Evolutionary conservation across 2,329 filamentous ascomycete genomes (phyloP), one percentile per base, ranked within the genome.

Genomic region (Paramyrothecium roridum): DNA sequence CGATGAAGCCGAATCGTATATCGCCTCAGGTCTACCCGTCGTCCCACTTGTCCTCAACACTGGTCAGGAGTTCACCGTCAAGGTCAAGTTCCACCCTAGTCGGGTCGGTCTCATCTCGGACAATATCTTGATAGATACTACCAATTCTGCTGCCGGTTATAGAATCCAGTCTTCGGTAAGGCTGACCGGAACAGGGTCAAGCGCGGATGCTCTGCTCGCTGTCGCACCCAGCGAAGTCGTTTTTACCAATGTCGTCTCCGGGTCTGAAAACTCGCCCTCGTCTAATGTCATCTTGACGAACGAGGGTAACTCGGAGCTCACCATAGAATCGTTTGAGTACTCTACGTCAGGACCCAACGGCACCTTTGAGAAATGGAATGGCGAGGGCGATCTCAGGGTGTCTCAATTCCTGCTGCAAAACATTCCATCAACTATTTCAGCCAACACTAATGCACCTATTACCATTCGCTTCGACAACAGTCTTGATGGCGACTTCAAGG

Each of bases 241-340:
- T 0, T 85, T 85, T 59, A 70, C 73, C 3, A 74, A 77, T 8
- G 70, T 81, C 3, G 74, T 85, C 33, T 71, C 76, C 1, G 79
- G 77, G 0, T 64, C 26, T 30, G 26, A 30, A 71, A 3, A 54
- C 66, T 7, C 66, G 69, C 2, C 75, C 72, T 2, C 73, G 82
- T 30, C 26, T 57, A 75, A 73, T 1, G 66, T 80, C 3, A 65
- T 82, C 1, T 67, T 84, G 43, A 69, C 67, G 56, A 85, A 85
- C 57, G 64, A 74, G 6, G 83, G 83, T 26, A 77, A 79, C 53
- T 65, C 70, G 0, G 54, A 65, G 0, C 70, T 85, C 3, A 75
- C 72, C 1, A 71, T 85, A 3, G 65, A 65, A 0, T 66, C 69
- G 17, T 72, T 83, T n/a, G 59, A 70, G 22, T 80, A 76, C 62